These are phyloP conservation scores for Pestalotiopsis sp. DNA, from an alignment of 2,329 filamentous ascomycete genomes.

Conservation along the genomic window DNA sequence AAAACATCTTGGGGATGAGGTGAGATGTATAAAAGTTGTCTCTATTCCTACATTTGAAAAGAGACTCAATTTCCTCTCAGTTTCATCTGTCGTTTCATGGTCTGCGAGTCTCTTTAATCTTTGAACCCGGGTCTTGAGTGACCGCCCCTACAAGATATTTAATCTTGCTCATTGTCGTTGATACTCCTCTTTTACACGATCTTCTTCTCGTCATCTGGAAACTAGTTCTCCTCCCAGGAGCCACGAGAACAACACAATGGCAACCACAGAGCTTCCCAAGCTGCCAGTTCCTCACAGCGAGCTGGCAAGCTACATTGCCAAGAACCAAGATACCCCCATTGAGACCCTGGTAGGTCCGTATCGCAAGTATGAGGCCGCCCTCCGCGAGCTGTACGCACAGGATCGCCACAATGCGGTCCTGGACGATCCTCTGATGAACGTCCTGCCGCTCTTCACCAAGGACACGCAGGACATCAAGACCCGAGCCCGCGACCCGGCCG, in stretches of 20 bases:
- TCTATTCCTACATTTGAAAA: background rate
- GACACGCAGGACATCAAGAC: conserved; percentile 60
- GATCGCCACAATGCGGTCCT: conserved; percentile 61
- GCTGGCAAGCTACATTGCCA: conserved; percentile 55
- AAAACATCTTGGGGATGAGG: background rate
- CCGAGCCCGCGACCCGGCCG: conserved; percentile 60
- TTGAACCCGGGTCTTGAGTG: background rate
- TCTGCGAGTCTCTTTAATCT: background rate
- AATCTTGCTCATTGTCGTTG: background rate
- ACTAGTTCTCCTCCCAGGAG: background rate
- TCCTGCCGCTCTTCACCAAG: conserved; percentile 66
- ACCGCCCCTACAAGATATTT: background rate
- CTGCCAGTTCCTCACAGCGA: conserved; percentile 49
- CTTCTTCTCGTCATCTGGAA: background rate
- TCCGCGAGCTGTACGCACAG: conserved; percentile 72
- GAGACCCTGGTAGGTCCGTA: conserved; percentile 65
- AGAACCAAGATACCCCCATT: conserved; percentile 56
- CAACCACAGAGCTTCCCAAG: conserved; percentile 40
- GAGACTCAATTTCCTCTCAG: background rate
- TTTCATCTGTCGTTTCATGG: background rate
- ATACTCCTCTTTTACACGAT: background rate
- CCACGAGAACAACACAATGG: conserved; percentile 31
- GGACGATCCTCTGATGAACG: conserved; percentile 60
- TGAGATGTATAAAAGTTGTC: background rate
- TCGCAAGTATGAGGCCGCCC: conserved; percentile 66